Conservation (phyloP, 768 basidiomycete genomes). For the Trametes maxima region DNA sequence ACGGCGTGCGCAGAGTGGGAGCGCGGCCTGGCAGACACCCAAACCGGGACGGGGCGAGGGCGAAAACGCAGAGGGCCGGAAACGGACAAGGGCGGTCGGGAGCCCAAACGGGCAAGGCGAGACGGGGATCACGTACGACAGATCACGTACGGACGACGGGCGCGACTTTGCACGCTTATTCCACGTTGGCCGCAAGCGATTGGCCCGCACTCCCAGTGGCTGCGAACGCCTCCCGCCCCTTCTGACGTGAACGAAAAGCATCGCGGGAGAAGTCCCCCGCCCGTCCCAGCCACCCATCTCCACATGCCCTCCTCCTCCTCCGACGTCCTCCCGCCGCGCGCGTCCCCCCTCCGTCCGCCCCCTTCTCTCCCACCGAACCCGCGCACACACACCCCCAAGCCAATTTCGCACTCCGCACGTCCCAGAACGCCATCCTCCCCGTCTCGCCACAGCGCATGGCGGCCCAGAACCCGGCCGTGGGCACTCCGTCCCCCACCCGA, state of each 20-base stretch:
- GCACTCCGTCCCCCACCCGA: background rate
- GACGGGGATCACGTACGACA: constrained; percentile 20
- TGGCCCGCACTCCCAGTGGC: constrained; percentile 16
- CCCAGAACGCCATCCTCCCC: no score
- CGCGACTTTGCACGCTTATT: constrained; percentile 30
- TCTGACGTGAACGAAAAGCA: constrained; percentile 30
- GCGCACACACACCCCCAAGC: background rate
- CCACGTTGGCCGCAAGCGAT: constrained; percentile 28
- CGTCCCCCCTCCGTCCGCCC: background rate
- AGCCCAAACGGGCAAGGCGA: background rate
- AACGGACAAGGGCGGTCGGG: background rate
- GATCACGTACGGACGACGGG: constrained; percentile 26
- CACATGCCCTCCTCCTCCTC: constrained; percentile 10
- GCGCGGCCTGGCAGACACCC: no score
- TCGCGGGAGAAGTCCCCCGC: constrained; percentile 36
- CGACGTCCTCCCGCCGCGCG: background rate
- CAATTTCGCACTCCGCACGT: no score
- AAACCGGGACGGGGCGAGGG: background rate
- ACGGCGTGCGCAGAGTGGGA: no score
- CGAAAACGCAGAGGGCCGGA: background rate
- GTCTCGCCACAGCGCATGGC: background rate
- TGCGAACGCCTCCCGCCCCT: background rate
- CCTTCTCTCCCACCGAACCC: background rate
- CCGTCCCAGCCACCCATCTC: constrained; percentile 4
- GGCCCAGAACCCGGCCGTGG: background rate